A percentile compares a stretch with the other conserved stretches of the same genome.
Conservation (phyloP, 225 moss, liverwort and hornwort genomes). For the Marchantia paleacea region DNA sequence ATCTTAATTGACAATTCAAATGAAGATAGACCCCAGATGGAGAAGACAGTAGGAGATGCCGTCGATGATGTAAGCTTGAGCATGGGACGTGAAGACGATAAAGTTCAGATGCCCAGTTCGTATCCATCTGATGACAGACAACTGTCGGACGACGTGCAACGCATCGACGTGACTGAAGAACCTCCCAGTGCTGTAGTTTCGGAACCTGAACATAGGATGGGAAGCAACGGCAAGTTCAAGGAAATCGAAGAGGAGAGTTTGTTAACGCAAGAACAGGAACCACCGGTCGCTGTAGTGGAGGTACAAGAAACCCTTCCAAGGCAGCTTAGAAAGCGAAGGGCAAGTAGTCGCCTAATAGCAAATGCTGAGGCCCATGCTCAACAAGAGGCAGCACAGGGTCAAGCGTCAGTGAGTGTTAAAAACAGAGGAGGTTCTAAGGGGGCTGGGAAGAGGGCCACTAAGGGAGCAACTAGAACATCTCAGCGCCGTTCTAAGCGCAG, state of each 20-base stretch:
- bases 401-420: conserved; percentile 25
- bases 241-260: conserved; percentile 29
- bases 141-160: conserved; percentile 12
- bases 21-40: neutral
- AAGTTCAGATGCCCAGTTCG: neutral
- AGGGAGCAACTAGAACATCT: conserved; percentile 40
- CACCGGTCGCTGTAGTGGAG: conserved; percentile 14
- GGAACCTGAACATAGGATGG: conserved; percentile 13
- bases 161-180: conserved; percentile 11
- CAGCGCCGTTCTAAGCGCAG: conserved; percentile 48
- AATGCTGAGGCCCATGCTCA: conserved; percentile 36
- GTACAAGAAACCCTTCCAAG: conserved; percentile 35
- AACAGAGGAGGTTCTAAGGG: conserved; percentile 25
- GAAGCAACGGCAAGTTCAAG: conserved; percentile 32
- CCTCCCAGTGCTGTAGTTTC: neutral
- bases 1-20: conserved; percentile 2
- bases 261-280: conserved; percentile 6
- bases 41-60: neutral
- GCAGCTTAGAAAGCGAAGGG: conserved; percentile 37
- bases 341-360: conserved; percentile 38
- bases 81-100: conserved; percentile 7
- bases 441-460: conserved; percentile 25
- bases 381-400: conserved; percentile 32
- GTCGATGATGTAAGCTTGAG: neutral
- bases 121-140: neutral